phyloP scores from a whole-genome alignment of 331 rosid species.

The Pyrus hybrid region DNA sequence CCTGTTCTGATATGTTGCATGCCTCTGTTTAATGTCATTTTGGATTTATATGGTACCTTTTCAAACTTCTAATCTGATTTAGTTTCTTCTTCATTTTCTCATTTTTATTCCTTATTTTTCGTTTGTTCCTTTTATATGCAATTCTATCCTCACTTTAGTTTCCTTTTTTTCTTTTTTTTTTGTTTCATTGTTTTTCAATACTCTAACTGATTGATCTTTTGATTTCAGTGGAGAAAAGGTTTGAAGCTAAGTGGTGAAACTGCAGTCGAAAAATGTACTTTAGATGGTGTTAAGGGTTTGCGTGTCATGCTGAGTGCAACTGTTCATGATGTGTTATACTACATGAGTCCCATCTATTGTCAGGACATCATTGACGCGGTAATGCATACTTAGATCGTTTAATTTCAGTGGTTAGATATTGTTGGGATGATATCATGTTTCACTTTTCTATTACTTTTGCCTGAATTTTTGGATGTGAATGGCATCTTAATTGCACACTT shows the following conservation, averaged over 20 bases:
- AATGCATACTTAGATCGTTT: constrained; percentile 10
- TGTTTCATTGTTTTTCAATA: not conserved
- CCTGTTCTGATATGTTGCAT: not conserved
- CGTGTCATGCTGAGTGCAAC: constrained; percentile 93
- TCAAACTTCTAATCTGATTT: not conserved
- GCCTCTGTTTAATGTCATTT: not conserved
- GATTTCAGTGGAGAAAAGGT: constrained; percentile 90
- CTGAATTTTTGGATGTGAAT: not conserved
- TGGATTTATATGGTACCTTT: not conserved
- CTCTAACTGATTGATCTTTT: constrained; percentile 12
- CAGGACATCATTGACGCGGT: constrained; percentile 90
- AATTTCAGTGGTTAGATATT: not conserved
- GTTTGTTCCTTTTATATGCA: not conserved
- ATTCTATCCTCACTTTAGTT: not conserved
- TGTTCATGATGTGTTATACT: constrained; percentile 92
- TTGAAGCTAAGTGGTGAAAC: constrained; percentile 96
- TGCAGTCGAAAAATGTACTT: constrained; percentile 81
- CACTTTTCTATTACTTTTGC: not conserved
- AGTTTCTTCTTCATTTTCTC: not conserved
- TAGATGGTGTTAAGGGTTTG: constrained; percentile 94
- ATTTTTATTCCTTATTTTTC: not conserved
- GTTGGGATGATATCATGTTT: not conserved
- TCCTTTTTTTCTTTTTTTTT: not conserved
- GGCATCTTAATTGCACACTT: not conserved
- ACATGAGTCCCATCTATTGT: constrained; percentile 99